These are phyloP conservation scores for Termitomyces bulborhizus DNA, from an alignment of 768 basidiomycete genomes.

Conservation along the genomic window DNA sequence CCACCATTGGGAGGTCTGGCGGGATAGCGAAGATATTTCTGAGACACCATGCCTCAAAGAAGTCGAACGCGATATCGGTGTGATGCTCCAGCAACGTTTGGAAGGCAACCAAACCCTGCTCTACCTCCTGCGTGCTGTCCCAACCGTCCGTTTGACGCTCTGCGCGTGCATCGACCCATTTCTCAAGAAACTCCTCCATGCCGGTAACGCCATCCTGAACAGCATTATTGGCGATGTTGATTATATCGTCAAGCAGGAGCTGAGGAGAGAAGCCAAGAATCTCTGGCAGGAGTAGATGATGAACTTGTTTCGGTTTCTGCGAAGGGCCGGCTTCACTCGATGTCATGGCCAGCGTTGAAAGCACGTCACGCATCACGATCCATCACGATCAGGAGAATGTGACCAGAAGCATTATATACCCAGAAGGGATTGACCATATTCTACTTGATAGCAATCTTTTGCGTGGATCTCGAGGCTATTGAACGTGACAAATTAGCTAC, in stretches of 20 bases:
- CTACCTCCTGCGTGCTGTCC: conserved; percentile 64
- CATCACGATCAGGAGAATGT: too few species aligned
- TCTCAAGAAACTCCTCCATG: conserved; percentile 70
- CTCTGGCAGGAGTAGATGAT: conserved; percentile 57
- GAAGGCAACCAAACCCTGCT: conserved; percentile 78
- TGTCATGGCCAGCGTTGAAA: conserved; percentile 1
- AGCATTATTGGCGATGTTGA: conserved; percentile 76
- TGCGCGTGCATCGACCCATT: conserved; percentile 66
- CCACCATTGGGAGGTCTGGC: conserved; percentile 59
- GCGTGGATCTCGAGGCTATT: too few species aligned
- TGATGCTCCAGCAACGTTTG: conserved; percentile 87
- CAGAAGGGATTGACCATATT: too few species aligned
- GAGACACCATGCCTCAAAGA: conserved; percentile 85
- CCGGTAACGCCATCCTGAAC: conserved; percentile 75
- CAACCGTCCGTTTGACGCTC: conserved; percentile 37
- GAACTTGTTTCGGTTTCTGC: conserved; percentile 16
- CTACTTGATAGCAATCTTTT: too few species aligned
- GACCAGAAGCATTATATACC: too few species aligned
- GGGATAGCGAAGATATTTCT: conserved; percentile 83
- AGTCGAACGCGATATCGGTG: conserved; percentile 87
- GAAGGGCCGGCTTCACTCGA: conserved; percentile 3
- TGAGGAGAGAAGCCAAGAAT: conserved; percentile 83
- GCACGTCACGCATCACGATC: too few species aligned
- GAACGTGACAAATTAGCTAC: too few species aligned
- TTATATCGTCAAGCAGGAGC: conserved; percentile 79